A percentile compares a stretch with the other conserved stretches of the same genome.
These are phyloP conservation scores for Myochromella boudieri DNA, from an alignment of 768 basidiomycete species.

Conservation along the genomic window DNA sequence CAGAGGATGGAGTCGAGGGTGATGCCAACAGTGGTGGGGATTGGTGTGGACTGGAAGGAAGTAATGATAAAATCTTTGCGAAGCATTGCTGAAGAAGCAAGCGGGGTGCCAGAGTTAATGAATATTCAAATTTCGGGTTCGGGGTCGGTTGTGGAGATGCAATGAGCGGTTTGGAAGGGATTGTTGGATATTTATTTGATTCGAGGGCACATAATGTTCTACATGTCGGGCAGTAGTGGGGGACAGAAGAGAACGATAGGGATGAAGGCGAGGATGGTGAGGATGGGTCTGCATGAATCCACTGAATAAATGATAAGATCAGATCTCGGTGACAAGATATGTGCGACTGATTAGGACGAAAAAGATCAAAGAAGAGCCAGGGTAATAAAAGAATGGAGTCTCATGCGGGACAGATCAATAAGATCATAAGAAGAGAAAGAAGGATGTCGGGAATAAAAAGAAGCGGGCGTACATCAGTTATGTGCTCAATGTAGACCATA, in stretches of 20 bases:
- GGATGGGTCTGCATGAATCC: conserved; percentile 13
- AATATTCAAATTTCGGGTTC: background rate
- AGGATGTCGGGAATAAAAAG: background rate
- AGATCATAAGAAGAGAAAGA: background rate
- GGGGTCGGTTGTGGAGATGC: too few species aligned
- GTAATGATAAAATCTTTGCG: background rate
- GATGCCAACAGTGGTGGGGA: too few species aligned
- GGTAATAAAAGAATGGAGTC: background rate
- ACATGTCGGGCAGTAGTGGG: background rate
- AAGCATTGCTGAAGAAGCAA: background rate
- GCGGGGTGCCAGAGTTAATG: background rate
- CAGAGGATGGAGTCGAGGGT: too few species aligned
- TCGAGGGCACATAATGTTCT: too few species aligned
- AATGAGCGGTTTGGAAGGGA: too few species aligned
- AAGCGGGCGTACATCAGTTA: conserved; percentile 16
- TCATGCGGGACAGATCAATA: background rate
- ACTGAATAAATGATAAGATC: conserved; percentile 9
- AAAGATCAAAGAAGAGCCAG: too few species aligned
- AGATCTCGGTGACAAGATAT: too few species aligned
- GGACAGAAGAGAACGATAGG: background rate
- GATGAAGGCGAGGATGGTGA: conserved; percentile 7
- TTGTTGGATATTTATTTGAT: too few species aligned
- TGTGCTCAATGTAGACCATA: conserved; percentile 15
- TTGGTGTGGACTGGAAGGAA: too few species aligned
- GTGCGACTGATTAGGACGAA: too few species aligned